These are phyloP conservation scores for Ensete ventricosum DNA, from an alignment of 176 grass and related monocot genomes.

Conservation along the genomic window DNA sequence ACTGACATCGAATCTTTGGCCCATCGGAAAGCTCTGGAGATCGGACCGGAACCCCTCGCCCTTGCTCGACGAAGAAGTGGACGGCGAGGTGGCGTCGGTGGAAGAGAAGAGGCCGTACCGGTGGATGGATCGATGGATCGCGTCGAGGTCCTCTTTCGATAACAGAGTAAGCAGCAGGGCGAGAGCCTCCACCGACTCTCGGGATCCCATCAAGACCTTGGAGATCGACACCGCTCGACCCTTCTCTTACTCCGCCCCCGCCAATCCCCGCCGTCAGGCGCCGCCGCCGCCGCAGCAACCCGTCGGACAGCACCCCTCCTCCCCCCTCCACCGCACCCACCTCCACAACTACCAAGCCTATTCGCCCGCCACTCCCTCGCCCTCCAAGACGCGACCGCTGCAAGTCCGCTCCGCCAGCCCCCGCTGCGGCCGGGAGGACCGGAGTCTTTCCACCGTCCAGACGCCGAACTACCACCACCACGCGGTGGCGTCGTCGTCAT, in stretches of 20 bases:
- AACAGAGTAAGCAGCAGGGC: constrained; percentile 41
- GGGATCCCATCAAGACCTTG: constrained; percentile 63
- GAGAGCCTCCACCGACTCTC: constrained; percentile 53
- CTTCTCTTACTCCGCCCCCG: constrained; percentile 57
- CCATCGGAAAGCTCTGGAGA: background rate
- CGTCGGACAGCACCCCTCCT: constrained; percentile 29
- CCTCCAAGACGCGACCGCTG: constrained; percentile 43
- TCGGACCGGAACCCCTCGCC: constrained; percentile 35
- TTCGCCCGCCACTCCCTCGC: constrained; percentile 56
- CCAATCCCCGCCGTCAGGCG: constrained; percentile 19
- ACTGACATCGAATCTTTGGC: background rate
- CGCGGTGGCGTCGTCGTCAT: background rate
- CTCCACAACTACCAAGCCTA: constrained; percentile 1
- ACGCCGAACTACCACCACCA: constrained; percentile 46
- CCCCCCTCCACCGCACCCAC: constrained; percentile 18
- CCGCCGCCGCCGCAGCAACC: constrained; percentile 21
- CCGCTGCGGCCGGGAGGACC: constrained; percentile 28
- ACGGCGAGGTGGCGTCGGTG: constrained; percentile 27
- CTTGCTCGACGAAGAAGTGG: constrained; percentile 42
- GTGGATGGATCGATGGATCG: constrained; percentile 78
- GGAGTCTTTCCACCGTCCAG: constrained; percentile 14
- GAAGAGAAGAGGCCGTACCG: constrained; percentile 27
- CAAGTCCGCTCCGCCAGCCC: constrained; percentile 82
- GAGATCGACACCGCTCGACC: constrained; percentile 76
- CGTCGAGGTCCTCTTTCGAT: constrained; percentile 80